These are phyloP conservation scores for Choanephora cucurbitarum DNA, from an alignment of 371 early-diverging fungal genomes.

Conservation along the genomic window DNA sequence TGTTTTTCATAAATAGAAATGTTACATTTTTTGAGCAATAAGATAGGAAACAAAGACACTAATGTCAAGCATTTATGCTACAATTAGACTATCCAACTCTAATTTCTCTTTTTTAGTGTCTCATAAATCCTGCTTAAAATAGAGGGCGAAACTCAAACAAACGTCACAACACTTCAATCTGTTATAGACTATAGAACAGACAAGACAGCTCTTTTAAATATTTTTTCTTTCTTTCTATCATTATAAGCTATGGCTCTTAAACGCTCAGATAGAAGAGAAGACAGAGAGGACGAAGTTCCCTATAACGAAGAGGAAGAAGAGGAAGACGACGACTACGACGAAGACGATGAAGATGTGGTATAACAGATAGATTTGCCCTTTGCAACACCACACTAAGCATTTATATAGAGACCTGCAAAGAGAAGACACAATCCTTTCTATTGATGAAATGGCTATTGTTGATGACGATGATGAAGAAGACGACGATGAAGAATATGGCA, in stretches of 20 bases:
- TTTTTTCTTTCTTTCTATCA: not conserved
- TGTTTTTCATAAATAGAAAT: too few species aligned
- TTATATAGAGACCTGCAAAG: conserved; percentile 42
- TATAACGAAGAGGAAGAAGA: conserved; percentile 24
- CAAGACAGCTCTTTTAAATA: not conserved
- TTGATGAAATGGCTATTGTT: conserved; percentile 61
- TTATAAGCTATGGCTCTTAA: conserved; percentile 19
- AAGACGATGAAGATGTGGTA: conserved; percentile 15
- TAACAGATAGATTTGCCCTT: not conserved
- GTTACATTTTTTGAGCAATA: too few species aligned
- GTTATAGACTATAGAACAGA: too few species aligned
- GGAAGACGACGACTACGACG: conserved; percentile 22
- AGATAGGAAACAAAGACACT: too few species aligned
- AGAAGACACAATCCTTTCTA: conserved; percentile 51
- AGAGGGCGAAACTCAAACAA: too few species aligned
- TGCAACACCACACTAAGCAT: not conserved
- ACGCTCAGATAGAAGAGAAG: conserved; percentile 21
- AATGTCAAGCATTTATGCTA: too few species aligned
- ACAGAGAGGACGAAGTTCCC: conserved; percentile 21
- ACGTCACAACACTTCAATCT: too few species aligned
- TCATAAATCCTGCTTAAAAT: too few species aligned
- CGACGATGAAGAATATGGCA: conserved; percentile 69
- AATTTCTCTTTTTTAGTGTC: too few species aligned
- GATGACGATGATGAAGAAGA: conserved; percentile 71
- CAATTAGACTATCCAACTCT: too few species aligned